These are phyloP conservation scores for Delphinella strobiligena DNA, from an alignment of 2,329 filamentous ascomycete genomes.

Conservation along the genomic window DNA sequence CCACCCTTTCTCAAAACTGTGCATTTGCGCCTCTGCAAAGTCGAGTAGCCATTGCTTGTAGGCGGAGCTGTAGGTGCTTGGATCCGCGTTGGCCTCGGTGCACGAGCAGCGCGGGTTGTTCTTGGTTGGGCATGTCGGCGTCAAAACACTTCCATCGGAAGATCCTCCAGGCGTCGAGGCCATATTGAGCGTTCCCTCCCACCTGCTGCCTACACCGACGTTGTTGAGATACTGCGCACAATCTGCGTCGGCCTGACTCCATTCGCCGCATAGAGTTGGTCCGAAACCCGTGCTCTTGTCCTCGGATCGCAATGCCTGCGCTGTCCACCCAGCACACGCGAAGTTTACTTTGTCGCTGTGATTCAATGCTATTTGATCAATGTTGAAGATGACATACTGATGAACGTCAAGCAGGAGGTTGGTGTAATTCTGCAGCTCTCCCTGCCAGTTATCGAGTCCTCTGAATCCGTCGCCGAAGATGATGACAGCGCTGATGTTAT, in stretches of 20 bases:
- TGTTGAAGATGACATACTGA: constrained; percentile 98
- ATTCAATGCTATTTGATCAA: constrained; percentile 66
- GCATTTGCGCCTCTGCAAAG: constrained; percentile 95
- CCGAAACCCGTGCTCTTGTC: constrained; percentile 71
- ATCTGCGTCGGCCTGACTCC: constrained; percentile 95
- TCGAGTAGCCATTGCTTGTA: constrained; percentile 82
- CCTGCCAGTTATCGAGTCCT: constrained; percentile 83
- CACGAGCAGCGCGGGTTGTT: constrained; percentile 58
- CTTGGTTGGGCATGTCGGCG: constrained; percentile 59
- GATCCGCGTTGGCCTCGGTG: constrained; percentile 60
- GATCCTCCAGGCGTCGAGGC: constrained; percentile 36
- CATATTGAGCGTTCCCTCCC: constrained; percentile 75
- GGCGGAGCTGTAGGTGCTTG: constrained; percentile 49
- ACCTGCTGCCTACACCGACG: constrained; percentile 75
- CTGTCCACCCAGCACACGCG: constrained; percentile 76
- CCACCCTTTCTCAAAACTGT: constrained; percentile 81
- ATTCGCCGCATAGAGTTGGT: constrained; percentile 89
- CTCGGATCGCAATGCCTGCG: constrained; percentile 63
- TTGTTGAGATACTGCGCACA: constrained; percentile 82
- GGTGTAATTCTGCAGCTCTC: constrained; percentile 58
- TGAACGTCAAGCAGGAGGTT: constrained; percentile 87
- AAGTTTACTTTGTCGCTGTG: constrained; percentile 78
- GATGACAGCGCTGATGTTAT: constrained; percentile 60
- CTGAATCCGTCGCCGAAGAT: constrained; percentile 94
- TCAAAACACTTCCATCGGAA: constrained; percentile 47